phyloP scores from a whole-genome alignment of 441 rosid genomes.

The Hura crepitans region DNA sequence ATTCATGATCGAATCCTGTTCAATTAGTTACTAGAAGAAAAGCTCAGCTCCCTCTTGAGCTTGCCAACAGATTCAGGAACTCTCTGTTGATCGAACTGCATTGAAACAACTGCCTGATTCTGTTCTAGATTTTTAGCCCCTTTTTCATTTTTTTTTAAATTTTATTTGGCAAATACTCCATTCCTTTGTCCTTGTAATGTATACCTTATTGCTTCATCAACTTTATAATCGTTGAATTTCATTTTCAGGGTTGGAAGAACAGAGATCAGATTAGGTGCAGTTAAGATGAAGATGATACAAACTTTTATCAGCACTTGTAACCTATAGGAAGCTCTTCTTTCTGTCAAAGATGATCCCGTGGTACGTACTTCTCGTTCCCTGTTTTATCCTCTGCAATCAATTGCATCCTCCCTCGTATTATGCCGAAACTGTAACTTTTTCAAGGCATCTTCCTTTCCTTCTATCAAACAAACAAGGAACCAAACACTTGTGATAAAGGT shows the following conservation, averaged over 20 bases:
- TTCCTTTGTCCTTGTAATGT: not conserved
- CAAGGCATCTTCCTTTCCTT: conserved; percentile 24
- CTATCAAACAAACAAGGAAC: conserved; percentile 17
- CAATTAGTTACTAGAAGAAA: too few relatives aligned
- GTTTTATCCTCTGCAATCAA: too few relatives aligned
- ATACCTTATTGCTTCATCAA: conserved; percentile 31
- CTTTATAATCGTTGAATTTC: conserved; percentile 31
- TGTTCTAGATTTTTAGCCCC: too few relatives aligned
- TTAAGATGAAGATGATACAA: conserved; percentile 11
- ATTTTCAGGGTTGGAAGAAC: conserved; percentile 26
- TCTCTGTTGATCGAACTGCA: conserved; percentile 35
- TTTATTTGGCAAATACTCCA: too few relatives aligned
- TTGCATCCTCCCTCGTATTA: conserved; percentile 19
- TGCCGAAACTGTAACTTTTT: conserved; percentile 12
- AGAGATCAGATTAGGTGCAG: conserved; percentile 17
- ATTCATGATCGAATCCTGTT: too few relatives aligned
- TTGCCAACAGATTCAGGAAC: too few relatives aligned
- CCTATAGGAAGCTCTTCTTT: conserved; percentile 19
- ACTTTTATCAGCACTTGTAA: conserved; percentile 10
- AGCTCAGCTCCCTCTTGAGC: too few relatives aligned
- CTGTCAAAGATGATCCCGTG: conserved; percentile 25
- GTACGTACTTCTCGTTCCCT: conserved; percentile 24
- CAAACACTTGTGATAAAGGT: conserved; percentile 29
- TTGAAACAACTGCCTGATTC: conserved; percentile 44
- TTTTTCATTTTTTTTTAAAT: too few relatives aligned